A percentile compares a stretch with the other conserved stretches of the same genome.
phyloP scores from a whole-genome alignment of 805 yeast species.

The Kluyveromyces siamensis region DNA sequence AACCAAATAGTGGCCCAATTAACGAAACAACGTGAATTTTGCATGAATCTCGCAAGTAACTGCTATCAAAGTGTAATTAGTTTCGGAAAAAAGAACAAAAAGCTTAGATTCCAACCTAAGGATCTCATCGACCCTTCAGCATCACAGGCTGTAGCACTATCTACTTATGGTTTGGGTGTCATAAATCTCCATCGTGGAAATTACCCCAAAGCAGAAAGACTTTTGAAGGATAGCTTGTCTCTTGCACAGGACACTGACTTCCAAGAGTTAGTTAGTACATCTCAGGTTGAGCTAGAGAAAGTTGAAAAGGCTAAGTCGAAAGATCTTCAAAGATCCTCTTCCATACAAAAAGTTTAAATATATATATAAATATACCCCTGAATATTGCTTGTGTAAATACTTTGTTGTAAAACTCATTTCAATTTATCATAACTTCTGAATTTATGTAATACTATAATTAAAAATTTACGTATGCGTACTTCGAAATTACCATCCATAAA shows the following conservation, averaged over 20 bases:
- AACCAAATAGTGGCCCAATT: constrained; percentile 16
- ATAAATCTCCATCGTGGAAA: constrained; percentile 53
- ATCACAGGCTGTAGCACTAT: constrained; percentile 64
- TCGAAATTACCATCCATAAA: too few species aligned
- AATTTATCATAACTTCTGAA: not conserved
- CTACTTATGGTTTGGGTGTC: constrained; percentile 82
- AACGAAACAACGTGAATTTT: constrained; percentile 21
- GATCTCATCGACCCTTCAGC: constrained; percentile 35
- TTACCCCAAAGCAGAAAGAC: constrained; percentile 47
- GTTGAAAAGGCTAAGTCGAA: constrained; percentile 26
- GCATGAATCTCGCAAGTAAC: constrained; percentile 28
- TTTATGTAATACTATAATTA: not conserved
- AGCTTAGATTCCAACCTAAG: constrained; percentile 24
- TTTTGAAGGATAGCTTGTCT: constrained; percentile 58
- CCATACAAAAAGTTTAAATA: not conserved
- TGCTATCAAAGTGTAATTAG: constrained; percentile 38
- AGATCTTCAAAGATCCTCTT: not conserved
- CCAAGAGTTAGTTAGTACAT: constrained; percentile 49
- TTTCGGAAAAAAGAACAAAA: constrained; percentile 30
- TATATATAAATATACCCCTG: not conserved
- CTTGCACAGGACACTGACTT: constrained; percentile 62
- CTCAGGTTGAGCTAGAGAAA: constrained; percentile 58
- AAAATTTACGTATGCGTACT: not conserved
- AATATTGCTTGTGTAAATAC: not conserved
- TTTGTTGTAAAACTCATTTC: not conserved